Evolutionary conservation across 2,329 filamentous ascomycete species (phyloP), one percentile per base, ranked within the genome.

Genomic region (Scedosporium boydii): DNA sequence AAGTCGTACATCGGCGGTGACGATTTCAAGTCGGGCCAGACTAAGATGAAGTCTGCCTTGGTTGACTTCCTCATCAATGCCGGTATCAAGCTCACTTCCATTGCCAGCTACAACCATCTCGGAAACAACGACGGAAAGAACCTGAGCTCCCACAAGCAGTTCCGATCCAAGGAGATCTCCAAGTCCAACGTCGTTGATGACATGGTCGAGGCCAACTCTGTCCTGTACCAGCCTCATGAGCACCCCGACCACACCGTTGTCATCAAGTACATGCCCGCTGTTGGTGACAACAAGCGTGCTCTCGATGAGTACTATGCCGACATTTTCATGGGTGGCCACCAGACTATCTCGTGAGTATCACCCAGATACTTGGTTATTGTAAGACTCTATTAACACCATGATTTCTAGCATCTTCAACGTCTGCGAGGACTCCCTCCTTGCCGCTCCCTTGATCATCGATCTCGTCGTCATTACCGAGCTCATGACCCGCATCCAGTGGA

Each of bases 51-150:
- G 82, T 98, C 95, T 64, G 95, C 95, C 21, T 86, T 99, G 34
- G 95, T 98, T 56, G 95, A 99, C 78, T 99, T 99, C 80, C 79
- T 99, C 74, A 96, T 99, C 87, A 97, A 87, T 75, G 95, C 95
- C 58, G 95, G 95, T 74, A 98, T 99, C 84, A 97, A 96, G 82
- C 87, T 99, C 72, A 98, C 93, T 64, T 96, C 93, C 48, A 98
- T 99, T 78, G 91, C 95, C 67, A 96, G 90, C 78, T 99, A 99
- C 87, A 99, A 99, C 82, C 95, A 99, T 76, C 87, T 99, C 62
- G 95, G 95, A 72, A 99, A 99, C 86, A 99, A 99, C 74, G 93
- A 99, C 74, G 95, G 95, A 80, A 97, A 93, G 87, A 99, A 99
- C 81, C 78, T 99, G 70, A 96, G 90, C 80, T 96, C 93, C 53